Base-by-base conservation (phyloP, 148 eudicot species). In the Diospyros lotus region DNA sequence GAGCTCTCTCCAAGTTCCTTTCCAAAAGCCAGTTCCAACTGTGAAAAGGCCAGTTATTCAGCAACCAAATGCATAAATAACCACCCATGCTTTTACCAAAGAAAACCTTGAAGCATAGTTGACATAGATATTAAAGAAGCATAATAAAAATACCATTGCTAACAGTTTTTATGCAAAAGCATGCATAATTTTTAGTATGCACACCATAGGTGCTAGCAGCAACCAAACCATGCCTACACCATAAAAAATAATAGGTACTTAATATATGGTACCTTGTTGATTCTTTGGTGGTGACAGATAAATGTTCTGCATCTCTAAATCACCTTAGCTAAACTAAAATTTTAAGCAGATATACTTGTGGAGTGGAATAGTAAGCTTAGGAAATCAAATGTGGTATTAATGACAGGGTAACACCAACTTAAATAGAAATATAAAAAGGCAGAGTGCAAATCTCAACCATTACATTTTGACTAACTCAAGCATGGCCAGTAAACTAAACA, bases 1-100 rank as follows among this genome's bases (percentile, higher is more conserved):
- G 96, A 79, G 13, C 81, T 74, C 61, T 88, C 96, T 55, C 88
- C 91, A 74, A 85, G 80, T 73, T 89, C 92, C 82, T 89, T 87
- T 74, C 88, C 82, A 77, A 95, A 89, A 81, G 91, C 94, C 73
- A 90, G 81, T 77, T 92, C 97, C 66, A 95, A 88, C 97, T 95
- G 89, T 77, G 69, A 76, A 66, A 77, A 71, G 14, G 61, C 71
- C 70, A 71, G 51, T 64, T 41, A 46, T 44, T 68, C 51, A 77
- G 67, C 12, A 73, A 45, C 63, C 64, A 72, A 40, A 68, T 67
- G 66, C 52, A 77, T 42, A 56, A 71, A 60, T 50, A 8, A 69
- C 48, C 14, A 48, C 54, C 5, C 44, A 38, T 7, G 42, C 0
- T 76, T 11, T 45, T 43, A 13, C 58, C n/a, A 64, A 15, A 62